Base-by-base conservation (phyloP, 495 filamentous ascomycete species). In the Lentithecium fluviatile region DNA sequence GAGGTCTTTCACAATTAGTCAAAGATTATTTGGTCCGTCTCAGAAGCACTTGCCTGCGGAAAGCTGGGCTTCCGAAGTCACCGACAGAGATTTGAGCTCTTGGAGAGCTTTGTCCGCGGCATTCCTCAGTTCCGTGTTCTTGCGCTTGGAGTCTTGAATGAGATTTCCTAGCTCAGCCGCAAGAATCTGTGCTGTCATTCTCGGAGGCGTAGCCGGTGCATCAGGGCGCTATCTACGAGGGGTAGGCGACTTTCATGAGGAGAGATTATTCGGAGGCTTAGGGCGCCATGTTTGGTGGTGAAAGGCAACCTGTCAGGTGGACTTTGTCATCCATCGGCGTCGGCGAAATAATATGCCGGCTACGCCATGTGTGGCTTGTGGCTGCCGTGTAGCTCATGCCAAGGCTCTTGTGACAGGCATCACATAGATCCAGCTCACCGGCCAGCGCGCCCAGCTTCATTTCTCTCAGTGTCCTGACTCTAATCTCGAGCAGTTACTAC, bases 141-240 rank as follows among this genome's bases (percentile, higher is more conserved):
- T 97, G 62, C 92, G 84, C 74, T 95, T 96, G 67, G 91, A 92
- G 73, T 98, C 94, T 70, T 96, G 92, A 52, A 97, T 88, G 66
- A 98, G 83, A 75, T 88, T 95, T 67, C 87, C 81, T 65, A 98
- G 85, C 80, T 98, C 94, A 48, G 87, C 83, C 65, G 86, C 87
- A 63, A 98, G 82, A 57, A 97, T 84, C 78, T 95, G 90, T 56
- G 91, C 85, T 69, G 90, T 96, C 94, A 98, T 98, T 70, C 82
- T 87, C 67, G 45, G 64, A 48, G 47, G 13, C 20, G 32, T 32
- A 48, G 20, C 52, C 37, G 45, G 20, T 8, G 45, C 61, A 64
- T 65, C 29, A 29, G 56, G 55, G 42, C 38, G 19, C 53, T 52
- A 15, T 61, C 38, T 53, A 32, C 26, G 13, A 23, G 24, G 45